Evolutionary conservation across 805 yeast species (phyloP), one percentile per base, ranked within the genome.

Genomic region (Candida easanensis): DNA sequence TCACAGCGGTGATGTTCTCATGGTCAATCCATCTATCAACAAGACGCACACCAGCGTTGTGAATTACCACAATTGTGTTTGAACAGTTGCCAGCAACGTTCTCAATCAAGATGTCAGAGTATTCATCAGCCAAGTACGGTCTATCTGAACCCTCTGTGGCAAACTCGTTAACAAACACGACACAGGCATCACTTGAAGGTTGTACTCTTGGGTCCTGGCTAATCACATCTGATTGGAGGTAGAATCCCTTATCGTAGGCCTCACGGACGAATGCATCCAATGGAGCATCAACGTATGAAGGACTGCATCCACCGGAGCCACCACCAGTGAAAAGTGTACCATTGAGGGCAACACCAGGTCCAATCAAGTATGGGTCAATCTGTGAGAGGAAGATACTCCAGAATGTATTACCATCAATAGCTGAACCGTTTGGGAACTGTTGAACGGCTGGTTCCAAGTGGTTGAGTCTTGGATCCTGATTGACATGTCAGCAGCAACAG

Each of bases 1-100:
- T 41, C 19, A 41, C 25, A 36, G 40, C 44, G 20, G 44, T 41
- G 23, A 41, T 26, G 37, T 41, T 41, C 40, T 41, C 44, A 16
- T 36, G 33, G 37, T 41, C 40, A 22, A 22, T n/a, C 44, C 44
- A 41, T 16, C 32, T 32, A 16, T 41, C 40, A 23, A 41, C 44
- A 19, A 41, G 40, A 25, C 44, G 36, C 14, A 41, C 33, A 32
- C 44, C 44, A 25, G 40, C 33, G 19, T 41, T 41, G 44, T 41
- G 44, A 23, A 41, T 36, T 11, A 41, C 44, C 19, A 41, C 44
- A 27, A 41, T 36, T 8, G 44, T 41, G 40, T 41, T 41, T 11
- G 40, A 26, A 18, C 44, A 41, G 30, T 41, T 23, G 20, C 37
- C 31, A 5, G 44, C 44, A 32, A 41, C 44, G 36, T 41, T 41